Evolutionary conservation across 257 asterid species (phyloP).

Genomic region (Solanum virginianum): DNA sequence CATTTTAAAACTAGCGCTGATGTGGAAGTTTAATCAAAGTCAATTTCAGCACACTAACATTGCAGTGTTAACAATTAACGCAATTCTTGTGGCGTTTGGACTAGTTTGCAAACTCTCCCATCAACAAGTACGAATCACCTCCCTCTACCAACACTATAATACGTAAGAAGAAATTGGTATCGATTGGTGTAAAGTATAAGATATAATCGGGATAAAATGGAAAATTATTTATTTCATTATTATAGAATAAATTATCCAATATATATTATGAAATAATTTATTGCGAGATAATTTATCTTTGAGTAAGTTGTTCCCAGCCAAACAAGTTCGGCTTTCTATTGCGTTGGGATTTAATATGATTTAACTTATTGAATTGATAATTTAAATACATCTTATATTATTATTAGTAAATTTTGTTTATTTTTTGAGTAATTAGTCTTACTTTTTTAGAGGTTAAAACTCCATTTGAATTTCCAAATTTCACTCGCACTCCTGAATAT

Average conservation of each 20-base stretch:
- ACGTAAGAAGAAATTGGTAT: neutral
- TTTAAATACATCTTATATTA: neutral
- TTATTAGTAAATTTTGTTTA: neutral
- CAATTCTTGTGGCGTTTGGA: too few species aligned
- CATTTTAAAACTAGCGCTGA: neutral
- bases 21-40: neutral
- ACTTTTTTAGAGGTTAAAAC: neutral
- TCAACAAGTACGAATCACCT: too few species aligned
- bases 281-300: too few species aligned
- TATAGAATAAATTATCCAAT: too few species aligned
- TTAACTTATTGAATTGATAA: neutral
- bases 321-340: too few species aligned
- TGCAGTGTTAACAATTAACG: neutral
- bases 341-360: neutral
- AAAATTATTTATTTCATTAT: too few species aligned
- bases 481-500: neutral
- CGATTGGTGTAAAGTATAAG: too few species aligned
- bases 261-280: too few species aligned
- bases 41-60: neutral
- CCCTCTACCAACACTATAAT: accelerated
- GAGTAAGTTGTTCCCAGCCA: too few species aligned
- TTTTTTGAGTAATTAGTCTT: neutral
- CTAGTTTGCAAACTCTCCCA: too few species aligned
- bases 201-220: too few species aligned
- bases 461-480: neutral